Base-by-base conservation (phyloP, 352 stramenopile species). In the Thalassiosira mediterranea region DNA sequence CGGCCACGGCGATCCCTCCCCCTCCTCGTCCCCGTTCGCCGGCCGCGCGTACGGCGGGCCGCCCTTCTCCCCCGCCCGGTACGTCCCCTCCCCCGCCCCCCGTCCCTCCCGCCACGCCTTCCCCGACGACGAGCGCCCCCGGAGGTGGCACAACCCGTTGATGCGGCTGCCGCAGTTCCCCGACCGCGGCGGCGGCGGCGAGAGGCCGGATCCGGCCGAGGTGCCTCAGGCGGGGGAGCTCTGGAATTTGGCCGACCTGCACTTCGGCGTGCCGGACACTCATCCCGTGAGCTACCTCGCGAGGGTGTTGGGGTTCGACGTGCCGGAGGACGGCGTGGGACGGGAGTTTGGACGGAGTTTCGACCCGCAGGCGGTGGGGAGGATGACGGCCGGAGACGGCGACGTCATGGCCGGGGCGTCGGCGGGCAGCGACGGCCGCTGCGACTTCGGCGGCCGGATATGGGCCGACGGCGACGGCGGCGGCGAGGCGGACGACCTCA, bases 141-240 rank as follows among this genome's bases (percentile, higher is more conserved):
- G n/a, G n/a, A n/a, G n/a, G n/a, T n/a, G n/a, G n/a, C n/a, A n/a
- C 44, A 91, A 91, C 72, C 85, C 82, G 26, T 59, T 91, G 7
- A 49, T 88, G 4, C 57, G 71, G 28, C 61, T 88, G 19, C 79
- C 81, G 10, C 75, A 76, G 60, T 73, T 70, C 29, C 76, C 64
- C 7, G 15, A 54, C 38, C n/a, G n/a, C n/a, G n/a, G n/a, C n/a
- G n/a, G n/a, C n/a, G n/a, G n/a, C n/a, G 53, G 56, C 7, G 25
- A 23, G 32, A 31, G 54, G 34, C 75, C 59, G 51, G 52, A 57
- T 7, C 52, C 65, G 3, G 76, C 85, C 21, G 63, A 76, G 31
- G 74, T 87, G 48, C 76, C 76, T 2, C 73, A 80, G 19, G 76
- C 65, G 1, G 59, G 68, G 3, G 84, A 91, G 72, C 64, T 90